Conservation (phyloP, 768 basidiomycete genomes). For the Serendipita sp. region DNA sequence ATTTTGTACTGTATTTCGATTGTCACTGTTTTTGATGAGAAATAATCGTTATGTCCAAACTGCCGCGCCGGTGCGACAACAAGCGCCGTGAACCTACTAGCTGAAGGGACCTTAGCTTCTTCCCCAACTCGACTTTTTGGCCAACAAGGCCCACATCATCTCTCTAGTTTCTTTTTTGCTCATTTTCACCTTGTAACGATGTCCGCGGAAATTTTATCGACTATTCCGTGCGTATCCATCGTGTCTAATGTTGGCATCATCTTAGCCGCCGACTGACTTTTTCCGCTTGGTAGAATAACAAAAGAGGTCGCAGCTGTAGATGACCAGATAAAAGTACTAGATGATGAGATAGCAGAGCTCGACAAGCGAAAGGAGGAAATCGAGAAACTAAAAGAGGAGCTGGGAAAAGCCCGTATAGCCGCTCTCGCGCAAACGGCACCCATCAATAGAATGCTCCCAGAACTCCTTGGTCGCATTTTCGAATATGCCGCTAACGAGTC, state of each 20-base stretch:
- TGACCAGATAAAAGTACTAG: not conserved
- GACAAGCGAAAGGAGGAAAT: not conserved
- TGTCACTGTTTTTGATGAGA: not conserved
- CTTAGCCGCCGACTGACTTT: conserved; percentile 3
- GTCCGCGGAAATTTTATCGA: not conserved
- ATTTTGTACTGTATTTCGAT: not conserved
- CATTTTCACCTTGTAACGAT: not conserved
- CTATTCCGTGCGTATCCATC: not conserved
- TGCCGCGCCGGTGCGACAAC: no score
- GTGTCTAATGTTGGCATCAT: not conserved
- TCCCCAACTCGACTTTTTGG: no score
- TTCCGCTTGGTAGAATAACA: not conserved
- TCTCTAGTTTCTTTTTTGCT: no score
- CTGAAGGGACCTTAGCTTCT: no score
- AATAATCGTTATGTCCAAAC: no score
- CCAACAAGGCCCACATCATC: no score
- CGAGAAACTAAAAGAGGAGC: not conserved
- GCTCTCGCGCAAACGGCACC: not conserved
- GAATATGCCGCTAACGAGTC: not conserved
- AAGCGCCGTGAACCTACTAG: no score
- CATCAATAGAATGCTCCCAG: conserved; percentile 5
- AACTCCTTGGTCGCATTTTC: not conserved
- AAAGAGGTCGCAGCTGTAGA: not conserved
- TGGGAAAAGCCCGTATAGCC: not conserved
- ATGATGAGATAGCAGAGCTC: not conserved